A percentile compares a stretch with the other conserved stretches of the same genome.
Evolutionary conservation across 495 filamentous ascomycete genomes (phyloP).

Genomic region (Talaromyces stipitatus): DNA sequence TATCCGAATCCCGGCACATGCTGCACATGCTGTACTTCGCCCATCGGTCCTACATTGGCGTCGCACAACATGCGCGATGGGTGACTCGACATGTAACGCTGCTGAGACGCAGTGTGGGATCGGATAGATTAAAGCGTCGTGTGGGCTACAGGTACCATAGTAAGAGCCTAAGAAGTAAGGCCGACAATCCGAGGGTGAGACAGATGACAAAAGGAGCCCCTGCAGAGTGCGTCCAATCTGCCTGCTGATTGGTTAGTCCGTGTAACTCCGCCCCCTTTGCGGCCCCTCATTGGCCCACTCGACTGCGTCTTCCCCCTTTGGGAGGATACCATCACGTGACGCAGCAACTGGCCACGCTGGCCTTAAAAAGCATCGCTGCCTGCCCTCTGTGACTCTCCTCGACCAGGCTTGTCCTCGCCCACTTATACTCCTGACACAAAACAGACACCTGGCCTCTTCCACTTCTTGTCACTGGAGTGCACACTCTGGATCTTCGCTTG

Average conservation of each 20-base stretch:
- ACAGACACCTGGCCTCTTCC: conserved; percentile 30
- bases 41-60: not conserved
- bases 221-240: not conserved
- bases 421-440: not conserved
- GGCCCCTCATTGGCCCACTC: too few relatives aligned
- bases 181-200: not conserved
- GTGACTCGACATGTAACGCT: not conserved
- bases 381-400: conserved; percentile 7
- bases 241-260: not conserved
- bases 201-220: not conserved
- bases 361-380: conserved; percentile 25
- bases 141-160: not conserved
- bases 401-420: not conserved
- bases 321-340: not conserved
- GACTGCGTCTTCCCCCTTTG: not conserved
- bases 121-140: too few relatives aligned
- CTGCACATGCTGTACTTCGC: not conserved
- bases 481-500: conserved; percentile 5
- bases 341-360: conserved; percentile 31
- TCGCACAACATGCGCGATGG: not conserved
- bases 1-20: too few relatives aligned
- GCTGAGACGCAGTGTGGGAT: not conserved
- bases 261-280: too few relatives aligned
- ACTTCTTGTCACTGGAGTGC: not conserved
- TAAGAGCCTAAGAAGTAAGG: not conserved